Base-by-base conservation (phyloP, 2,329 filamentous ascomycete species). In the Fusarium circinatum region DNA sequence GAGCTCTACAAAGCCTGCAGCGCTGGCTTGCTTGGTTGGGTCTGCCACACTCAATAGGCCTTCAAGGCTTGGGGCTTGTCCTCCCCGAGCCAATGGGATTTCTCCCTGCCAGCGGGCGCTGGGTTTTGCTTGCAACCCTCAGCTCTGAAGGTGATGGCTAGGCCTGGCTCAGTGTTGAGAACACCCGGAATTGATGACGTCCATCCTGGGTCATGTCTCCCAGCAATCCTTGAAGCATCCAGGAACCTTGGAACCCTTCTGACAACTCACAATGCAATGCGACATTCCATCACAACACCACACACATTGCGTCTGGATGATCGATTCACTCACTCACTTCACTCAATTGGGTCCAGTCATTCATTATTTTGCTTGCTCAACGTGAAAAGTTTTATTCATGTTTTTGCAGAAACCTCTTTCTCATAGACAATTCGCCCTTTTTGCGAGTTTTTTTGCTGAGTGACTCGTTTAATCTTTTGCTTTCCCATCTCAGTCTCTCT, bases 341-440 rank as follows among this genome's bases (percentile, higher is more conserved):
- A 32, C 28, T 24, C 48, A 52, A 36, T 45, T 41, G 24, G 24
- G 34, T 28, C 34, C 28, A 28, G 24, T 28, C 51, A 28, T 28
- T 32, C 15, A n/a, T 34, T 39, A 20, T 39, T 39, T 39, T 41
- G 30, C 28, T 28, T 39, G 36, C 49, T 58, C 38, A 39, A 68
- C 39, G 34, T 42, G 52, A 62, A 67, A 77, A 73, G 20, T 77
- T 77, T 77, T 77, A 75, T 76, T 77, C 75, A 74, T 77, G 75
- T 77, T 77, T 77, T 77, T 77, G 63, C 56, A 39, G 67, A 65
- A 75, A 69, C 59, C 61, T 68, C 49, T 69, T 69, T 75, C 63
- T 75, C 59, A 38, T 74, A 55, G 71, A 69, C 67, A 72, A 62
- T 73, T 75, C 68, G 72, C 75, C 74, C 39, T 72, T 75, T 76